Conservation (phyloP, 2,329 filamentous ascomycete species). For the Diplodia scrobiculata region DNA sequence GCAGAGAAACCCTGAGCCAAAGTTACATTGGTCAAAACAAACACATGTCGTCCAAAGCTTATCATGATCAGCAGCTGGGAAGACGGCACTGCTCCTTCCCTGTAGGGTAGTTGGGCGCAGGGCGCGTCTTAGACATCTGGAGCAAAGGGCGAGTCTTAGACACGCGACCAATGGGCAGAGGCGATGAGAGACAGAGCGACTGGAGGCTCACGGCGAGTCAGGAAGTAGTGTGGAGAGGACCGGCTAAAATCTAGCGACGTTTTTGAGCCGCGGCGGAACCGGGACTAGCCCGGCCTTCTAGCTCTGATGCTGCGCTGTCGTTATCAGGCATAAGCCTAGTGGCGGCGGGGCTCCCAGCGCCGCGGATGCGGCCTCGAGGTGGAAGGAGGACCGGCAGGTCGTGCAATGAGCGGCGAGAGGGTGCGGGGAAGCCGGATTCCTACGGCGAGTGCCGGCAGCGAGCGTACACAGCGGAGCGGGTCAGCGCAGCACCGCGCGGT, state of each 20-base stretch:
- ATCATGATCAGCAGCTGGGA: not conserved
- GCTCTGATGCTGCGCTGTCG: not conserved
- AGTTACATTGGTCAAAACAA: not conserved
- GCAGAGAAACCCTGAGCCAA: not conserved
- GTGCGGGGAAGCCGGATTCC: constrained; percentile 16
- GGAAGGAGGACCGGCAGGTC: not conserved
- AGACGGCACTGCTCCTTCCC: not conserved
- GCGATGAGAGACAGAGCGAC: too few relatives aligned
- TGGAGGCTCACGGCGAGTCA: too few relatives aligned
- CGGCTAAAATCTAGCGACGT: not conserved
- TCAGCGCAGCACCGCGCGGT: constrained; percentile 11
- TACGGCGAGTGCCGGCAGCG: not conserved
- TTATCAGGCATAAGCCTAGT: not conserved
- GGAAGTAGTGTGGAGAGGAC: not conserved
- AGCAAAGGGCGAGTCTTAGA: not conserved
- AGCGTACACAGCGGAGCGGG: too few relatives aligned
- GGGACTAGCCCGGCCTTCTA: not conserved
- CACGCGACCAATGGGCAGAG: too few relatives aligned
- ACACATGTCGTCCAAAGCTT: not conserved
- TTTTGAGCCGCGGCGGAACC: not conserved
- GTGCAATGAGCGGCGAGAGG: not conserved
- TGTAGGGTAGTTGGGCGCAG: not conserved
- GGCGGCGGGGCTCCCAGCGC: not conserved
- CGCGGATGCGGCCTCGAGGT: not conserved
- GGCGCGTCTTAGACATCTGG: not conserved